Evolutionary conservation across 2,329 filamentous ascomycete genomes (phyloP), one percentile per base, ranked within the genome.

Genomic region (Aspergillus novofumigatus): DNA sequence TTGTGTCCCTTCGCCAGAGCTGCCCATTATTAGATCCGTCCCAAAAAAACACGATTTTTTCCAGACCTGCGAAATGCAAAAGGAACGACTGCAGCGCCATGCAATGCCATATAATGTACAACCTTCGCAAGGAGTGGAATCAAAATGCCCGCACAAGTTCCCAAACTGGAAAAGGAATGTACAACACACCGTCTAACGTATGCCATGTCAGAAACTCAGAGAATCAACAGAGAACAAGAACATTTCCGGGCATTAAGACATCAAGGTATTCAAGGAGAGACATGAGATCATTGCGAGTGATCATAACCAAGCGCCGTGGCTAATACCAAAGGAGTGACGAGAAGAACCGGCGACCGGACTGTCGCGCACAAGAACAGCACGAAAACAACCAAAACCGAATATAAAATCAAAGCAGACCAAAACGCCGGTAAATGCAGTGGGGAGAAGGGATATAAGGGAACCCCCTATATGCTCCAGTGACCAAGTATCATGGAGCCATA

Each of bases 51-150:
- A 49, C 56, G 55, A 59, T 60, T 60, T 14, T 23, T 23, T 14
- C 62, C 62, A 62, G 64, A 65, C 68, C 69, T 68, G 69, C 69
- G 61, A 70, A 66, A 53, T 69, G 62, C 59, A 65, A 65, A 71
- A 72, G 69, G 71, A 73, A 71, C 64, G 71, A 72, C 67, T 66
- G 71, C 69, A 71, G 64, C 65, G 68, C 69, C 66, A 64, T 68
- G 66, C 68, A 68, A 72, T 72, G 70, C 69, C 61, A 67, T 61
- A 58, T 72, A 66, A 56, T 64, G 59, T 72, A 73, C 71, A 73
- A 59, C 61, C 66, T 64, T 67, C 66, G 54, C 62, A 71, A 68
- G 67, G 69, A 71, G 65, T 65, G 69, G 52, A 65, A 69, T 64
- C 62, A 62, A 61, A 69, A 72, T 72, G 70, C 68, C 68, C 64